Evolutionary conservation across 805 yeast genomes (phyloP).

Genomic region (Saturnispora serradocipensis): DNA sequence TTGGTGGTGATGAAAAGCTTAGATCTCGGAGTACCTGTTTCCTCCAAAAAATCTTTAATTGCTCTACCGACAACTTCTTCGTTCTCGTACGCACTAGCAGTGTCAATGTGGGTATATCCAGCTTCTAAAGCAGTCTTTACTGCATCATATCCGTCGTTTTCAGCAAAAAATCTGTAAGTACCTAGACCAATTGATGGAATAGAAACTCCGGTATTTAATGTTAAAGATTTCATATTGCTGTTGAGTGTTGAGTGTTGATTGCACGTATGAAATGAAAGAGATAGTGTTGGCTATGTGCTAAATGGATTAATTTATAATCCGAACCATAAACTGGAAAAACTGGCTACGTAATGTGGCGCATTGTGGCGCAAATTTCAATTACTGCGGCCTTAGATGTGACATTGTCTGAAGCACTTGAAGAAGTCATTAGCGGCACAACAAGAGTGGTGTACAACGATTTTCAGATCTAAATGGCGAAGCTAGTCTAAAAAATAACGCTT

Average conservation of each 20-base stretch:
- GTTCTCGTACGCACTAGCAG: slow-evolving; percentile 61
- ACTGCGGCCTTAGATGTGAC: not conserved
- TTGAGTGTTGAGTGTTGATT: not conserved
- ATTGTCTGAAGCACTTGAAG: not conserved
- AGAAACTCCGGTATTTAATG: slow-evolving; percentile 10
- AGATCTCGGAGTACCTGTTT: slow-evolving; percentile 47
- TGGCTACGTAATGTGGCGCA: not conserved
- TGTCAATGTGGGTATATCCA: slow-evolving; percentile 73
- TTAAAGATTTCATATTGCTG: not conserved
- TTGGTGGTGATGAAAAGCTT: slow-evolving; percentile 58
- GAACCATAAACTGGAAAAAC: not conserved
- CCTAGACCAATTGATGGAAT: slow-evolving; percentile 17
- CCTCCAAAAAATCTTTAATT: slow-evolving; percentile 34
- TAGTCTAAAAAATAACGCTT: no score
- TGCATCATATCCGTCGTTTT: slow-evolving; percentile 44
- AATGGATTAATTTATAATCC: not conserved
- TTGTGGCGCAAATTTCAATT: no score
- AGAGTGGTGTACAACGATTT: no score
- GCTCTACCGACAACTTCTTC: slow-evolving; percentile 55
- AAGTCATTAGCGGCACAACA: no score
- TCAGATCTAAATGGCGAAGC: no score
- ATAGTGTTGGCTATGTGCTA: not conserved
- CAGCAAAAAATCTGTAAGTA: slow-evolving; percentile 13
- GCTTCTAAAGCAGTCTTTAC: slow-evolving; percentile 49
- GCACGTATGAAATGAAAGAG: no score